Conservation (phyloP, 148 eudicot genomes). For the Cornus controversa region DNA sequence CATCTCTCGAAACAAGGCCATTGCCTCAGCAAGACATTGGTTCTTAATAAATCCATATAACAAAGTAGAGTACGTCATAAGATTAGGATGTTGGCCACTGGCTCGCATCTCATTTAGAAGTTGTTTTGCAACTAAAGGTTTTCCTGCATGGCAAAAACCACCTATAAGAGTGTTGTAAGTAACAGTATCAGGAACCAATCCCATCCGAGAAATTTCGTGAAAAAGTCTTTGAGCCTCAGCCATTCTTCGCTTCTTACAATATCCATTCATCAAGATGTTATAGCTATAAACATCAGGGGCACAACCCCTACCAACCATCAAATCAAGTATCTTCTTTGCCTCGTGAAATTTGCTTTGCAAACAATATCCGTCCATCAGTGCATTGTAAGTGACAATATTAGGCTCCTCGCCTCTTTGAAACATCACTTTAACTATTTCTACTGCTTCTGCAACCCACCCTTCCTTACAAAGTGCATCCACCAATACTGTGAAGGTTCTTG, state of each 20-base stretch:
- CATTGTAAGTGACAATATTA: neutral
- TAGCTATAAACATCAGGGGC: neutral
- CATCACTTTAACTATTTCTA: neutral
- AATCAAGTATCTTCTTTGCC: conserved; percentile 8
- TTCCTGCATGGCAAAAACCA: neutral
- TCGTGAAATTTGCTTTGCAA: neutral
- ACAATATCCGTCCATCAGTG: conserved; percentile 11
- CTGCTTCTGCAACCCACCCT: neutral
- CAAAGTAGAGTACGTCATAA: neutral
- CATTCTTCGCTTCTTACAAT: neutral
- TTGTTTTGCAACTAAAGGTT: neutral
- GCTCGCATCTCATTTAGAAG: conserved; percentile 2
- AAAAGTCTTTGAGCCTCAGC: conserved; percentile 5
- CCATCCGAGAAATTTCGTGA: neutral
- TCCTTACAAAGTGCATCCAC: conserved; percentile 12
- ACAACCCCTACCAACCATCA: conserved; percentile 1
- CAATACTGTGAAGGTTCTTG: neutral
- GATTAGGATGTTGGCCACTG: neutral
- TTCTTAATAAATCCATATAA: neutral
- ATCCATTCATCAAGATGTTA: conserved; percentile 1
- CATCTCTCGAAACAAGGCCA: neutral
- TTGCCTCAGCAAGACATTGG: neutral
- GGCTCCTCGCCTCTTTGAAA: conserved; percentile 13
- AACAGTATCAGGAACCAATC: neutral
- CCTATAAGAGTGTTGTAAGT: conserved; percentile 8